A percentile compares a stretch with the other conserved stretches of the same genome.
phyloP scores from a whole-genome alignment of 768 basidiomycete genomes.

The Rhodosporidiobolus sp. region DNA sequence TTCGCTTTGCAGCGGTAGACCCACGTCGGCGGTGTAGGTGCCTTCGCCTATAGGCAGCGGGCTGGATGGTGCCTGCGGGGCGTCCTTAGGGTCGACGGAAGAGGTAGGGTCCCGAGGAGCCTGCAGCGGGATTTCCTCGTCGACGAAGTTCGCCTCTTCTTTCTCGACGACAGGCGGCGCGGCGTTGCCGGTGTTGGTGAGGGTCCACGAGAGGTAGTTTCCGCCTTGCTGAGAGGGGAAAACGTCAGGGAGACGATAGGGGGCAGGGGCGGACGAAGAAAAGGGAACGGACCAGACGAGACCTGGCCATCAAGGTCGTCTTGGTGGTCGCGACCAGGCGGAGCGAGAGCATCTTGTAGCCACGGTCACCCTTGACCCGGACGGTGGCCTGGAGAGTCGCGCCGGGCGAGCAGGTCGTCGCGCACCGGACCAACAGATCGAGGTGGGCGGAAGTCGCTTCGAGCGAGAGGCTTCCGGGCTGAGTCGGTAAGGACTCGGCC shows the following conservation, averaged over 20 bases:
- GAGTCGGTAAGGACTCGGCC: no score
- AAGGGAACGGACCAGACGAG: constrained; percentile 8
- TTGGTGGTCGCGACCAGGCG: constrained; percentile 3
- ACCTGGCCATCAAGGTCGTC: constrained; percentile 28
- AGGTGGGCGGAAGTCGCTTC: background rate
- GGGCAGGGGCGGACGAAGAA: background rate
- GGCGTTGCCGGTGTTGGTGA: background rate
- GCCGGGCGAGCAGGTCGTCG: background rate
- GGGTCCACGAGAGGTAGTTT: background rate
- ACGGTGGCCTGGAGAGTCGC: background rate
- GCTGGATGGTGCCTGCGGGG: no score
- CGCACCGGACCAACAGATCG: background rate
- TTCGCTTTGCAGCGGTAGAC: no score
- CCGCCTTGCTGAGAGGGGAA: constrained; percentile 19
- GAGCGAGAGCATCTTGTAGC: constrained; percentile 19
- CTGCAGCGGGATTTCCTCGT: constrained; percentile 15
- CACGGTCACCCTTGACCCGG: background rate
- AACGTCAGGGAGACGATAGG: background rate
- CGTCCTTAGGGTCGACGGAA: no score
- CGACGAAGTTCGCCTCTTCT: constrained; percentile 14
- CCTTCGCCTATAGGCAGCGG: no score
- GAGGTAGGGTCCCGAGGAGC: background rate
- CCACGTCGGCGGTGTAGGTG: no score
- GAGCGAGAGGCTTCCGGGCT: background rate
- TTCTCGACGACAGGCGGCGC: constrained; percentile 9